A percentile compares a stretch with the other conserved stretches of the same genome.
Conservation (phyloP, 2,329 filamentous ascomycete species). For the Malbranchea cinnamomea region DNA sequence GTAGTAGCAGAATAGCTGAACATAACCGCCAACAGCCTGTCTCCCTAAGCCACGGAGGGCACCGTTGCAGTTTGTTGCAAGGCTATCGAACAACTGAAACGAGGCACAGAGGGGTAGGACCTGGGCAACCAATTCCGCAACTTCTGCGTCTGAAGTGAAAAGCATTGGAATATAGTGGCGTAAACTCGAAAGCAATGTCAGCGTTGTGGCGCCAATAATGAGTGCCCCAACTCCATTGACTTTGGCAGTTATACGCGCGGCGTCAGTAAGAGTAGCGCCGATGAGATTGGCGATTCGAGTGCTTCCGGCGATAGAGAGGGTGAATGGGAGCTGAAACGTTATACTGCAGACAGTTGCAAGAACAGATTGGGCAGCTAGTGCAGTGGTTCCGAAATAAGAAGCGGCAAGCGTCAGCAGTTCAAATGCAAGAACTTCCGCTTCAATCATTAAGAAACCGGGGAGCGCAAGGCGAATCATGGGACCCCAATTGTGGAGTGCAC, state of each 20-base stretch:
- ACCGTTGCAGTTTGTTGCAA: slow-evolving; percentile 68
- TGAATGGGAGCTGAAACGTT: slow-evolving; percentile 85
- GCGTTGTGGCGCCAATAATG: slow-evolving; percentile 65
- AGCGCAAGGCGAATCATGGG: slow-evolving; percentile 79
- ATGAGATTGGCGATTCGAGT: slow-evolving; percentile 88
- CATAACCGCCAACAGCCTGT: slow-evolving; percentile 79
- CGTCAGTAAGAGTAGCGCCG: slow-evolving; percentile 65
- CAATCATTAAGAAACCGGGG: slow-evolving; percentile 83
- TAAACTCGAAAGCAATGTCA: slow-evolving; percentile 51
- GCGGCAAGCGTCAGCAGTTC: slow-evolving; percentile 77
- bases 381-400: slow-evolving; percentile 62
- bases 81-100: slow-evolving; percentile 79
- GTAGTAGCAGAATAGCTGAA: slow-evolving; percentile 80
- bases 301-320: slow-evolving; percentile 72
- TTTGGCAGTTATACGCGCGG: slow-evolving; percentile 65
- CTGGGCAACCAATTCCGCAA: slow-evolving; percentile 50
- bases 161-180: slow-evolving; percentile 61
- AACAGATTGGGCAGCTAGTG: slow-evolving; percentile 77
- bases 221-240: slow-evolving; percentile 56
- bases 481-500: slow-evolving; percentile 58
- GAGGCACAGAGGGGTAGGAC: slow-evolving; percentile 69
- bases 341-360: slow-evolving; percentile 63
- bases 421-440: slow-evolving; percentile 86
- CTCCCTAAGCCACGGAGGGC: slow-evolving; percentile 74
- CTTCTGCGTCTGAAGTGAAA: slow-evolving; percentile 59